Conservation (phyloP, 1,139 yeast genomes). For the Nadsonia starkeyi-henricii region DNA sequence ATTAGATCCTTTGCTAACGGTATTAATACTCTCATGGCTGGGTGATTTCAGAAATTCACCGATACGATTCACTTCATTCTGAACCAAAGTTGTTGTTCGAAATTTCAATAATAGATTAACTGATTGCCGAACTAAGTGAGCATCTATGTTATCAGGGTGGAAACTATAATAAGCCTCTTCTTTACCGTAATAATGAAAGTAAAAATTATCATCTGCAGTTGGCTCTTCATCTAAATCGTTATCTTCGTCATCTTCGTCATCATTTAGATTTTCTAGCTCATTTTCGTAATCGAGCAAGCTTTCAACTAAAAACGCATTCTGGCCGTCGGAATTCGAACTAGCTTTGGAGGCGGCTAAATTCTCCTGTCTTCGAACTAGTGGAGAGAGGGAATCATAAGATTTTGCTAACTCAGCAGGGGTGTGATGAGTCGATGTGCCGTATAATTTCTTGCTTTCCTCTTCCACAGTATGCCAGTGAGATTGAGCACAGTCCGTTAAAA, state of each 20-base stretch:
- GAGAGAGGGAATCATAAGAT: too few relatives aligned
- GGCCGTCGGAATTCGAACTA: too few relatives aligned
- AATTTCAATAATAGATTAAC: not conserved
- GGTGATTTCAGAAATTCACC: not conserved
- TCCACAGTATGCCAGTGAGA: not conserved
- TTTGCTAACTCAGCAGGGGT: too few relatives aligned
- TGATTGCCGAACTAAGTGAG: not conserved
- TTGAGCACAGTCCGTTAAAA: not conserved
- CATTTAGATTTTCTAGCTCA: too few relatives aligned
- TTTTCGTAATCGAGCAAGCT: too few relatives aligned
- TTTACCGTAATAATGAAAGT: not conserved
- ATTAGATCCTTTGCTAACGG: not conserved
- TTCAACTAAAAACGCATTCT: too few relatives aligned
- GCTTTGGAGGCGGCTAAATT: too few relatives aligned
- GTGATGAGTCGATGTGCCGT: not conserved
- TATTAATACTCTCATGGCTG: not conserved
- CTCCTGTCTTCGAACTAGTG: too few relatives aligned
- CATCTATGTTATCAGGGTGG: not conserved
- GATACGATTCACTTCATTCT: not conserved
- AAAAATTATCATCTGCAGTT: not conserved
- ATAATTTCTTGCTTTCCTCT: not conserved
- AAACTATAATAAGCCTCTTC: not conserved
- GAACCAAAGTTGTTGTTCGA: not conserved
- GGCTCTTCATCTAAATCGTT: not conserved
- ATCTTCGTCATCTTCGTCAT: not conserved